phyloP scores from a whole-genome alignment of 176 grass and related monocot species.

The Cymbopogon citratus region DNA sequence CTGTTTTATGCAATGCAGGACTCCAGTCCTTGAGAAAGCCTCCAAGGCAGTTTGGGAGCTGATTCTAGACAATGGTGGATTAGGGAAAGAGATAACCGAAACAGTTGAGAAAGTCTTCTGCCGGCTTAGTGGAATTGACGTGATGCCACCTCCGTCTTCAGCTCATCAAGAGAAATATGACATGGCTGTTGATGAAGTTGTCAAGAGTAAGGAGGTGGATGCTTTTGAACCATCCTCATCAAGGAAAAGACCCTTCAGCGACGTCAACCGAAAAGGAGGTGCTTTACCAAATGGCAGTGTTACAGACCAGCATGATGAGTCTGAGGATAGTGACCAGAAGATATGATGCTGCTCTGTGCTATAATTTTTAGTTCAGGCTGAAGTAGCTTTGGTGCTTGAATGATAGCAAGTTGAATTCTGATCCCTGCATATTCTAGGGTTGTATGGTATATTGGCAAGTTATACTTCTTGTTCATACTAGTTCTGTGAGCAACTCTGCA shows the following conservation, averaged over 20 bases:
- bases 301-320: conserved; percentile 17
- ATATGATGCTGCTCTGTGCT: conserved; percentile 9
- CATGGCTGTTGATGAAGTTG: conserved; percentile 26
- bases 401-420: not conserved
- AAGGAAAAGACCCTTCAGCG: conserved; percentile 53
- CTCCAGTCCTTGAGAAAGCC: conserved; percentile 90
- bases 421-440: not conserved
- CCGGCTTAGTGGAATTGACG: conserved; percentile 45
- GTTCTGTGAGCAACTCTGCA: not conserved
- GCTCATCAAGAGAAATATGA: conserved; percentile 28
- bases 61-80: conserved; percentile 60
- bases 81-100: conserved; percentile 79
- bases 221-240: conserved; percentile 28
- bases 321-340: conserved; percentile 37
- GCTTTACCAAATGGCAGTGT: conserved; percentile 31
- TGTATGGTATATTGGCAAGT: conserved; percentile 4
- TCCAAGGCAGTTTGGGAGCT: conserved; percentile 89
- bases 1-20: conserved; percentile 49
- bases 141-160: conserved; percentile 23
- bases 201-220: conserved; percentile 39
- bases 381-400: conserved; percentile 17
- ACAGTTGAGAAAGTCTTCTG: conserved; percentile 85
- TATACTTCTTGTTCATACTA: conserved; percentile 24
- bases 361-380: not conserved
- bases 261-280: conserved; percentile 20